Base-by-base conservation (phyloP, 176 grass and related monocot species). In the Aegilops sharonensis region DNA sequence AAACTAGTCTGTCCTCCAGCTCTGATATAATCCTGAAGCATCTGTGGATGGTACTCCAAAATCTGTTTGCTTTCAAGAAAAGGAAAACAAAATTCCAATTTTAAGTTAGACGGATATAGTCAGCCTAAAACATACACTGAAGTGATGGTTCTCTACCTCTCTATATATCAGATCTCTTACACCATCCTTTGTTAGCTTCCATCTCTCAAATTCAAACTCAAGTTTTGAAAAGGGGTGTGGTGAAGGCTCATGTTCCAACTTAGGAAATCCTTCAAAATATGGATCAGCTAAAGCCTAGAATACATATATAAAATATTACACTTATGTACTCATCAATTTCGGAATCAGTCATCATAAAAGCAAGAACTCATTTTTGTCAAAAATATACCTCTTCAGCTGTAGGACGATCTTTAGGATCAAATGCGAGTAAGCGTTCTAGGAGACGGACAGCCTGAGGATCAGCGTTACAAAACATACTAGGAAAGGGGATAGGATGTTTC, bases 11-110 rank as follows among this genome's bases (percentile, higher is more conserved):
- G 91, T 43, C 92, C 93, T 82, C 74, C 93, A 71, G 91, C 95
- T 81, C 74, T 32, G 9, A 92, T 85, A 83, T 92, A 95, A 47
- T 94, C 95, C 63, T 95, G 87, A 82, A 95, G 91, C 95, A 95
- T 98, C 77, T 93, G 87, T 30, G 91, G 95, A 92, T 98, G 95
- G 78, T 95, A 95, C 90, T 94, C 94, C 80, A 98, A 88, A 92
- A 98, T 98, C 97, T 98, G 92, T 95, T 94, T 92, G 77, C 87
- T 94, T 92, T 86, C 59, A 65, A 52, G n/a, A 65, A 83, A 91
- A 81, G 5, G 80, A 13, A 47, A 47, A 78, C 67, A 13, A 47
- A 47, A 78, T 67, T 72, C 20, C 2, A 64, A 68, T 83, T 69
- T 78, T 72, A 66, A 89, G 27, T 75, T 57, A 84, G 56, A 67